Conservation (phyloP, 2,329 filamentous ascomycete genomes). For the Fusarium sp. region DNA sequence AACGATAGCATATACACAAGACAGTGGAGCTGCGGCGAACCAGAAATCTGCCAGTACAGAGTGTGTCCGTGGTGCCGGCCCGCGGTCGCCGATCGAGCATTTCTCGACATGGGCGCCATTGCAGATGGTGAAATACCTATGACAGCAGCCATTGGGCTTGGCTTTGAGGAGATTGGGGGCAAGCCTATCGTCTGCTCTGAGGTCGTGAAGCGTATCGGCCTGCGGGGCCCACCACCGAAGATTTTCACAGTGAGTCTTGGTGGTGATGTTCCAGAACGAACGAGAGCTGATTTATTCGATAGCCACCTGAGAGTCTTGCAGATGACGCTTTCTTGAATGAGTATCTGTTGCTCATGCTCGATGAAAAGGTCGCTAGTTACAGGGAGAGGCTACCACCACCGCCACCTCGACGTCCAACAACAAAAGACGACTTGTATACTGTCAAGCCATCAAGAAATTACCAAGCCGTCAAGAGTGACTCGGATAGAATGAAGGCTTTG, state of each 20-base stretch:
- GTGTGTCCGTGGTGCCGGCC: conserved; percentile 60
- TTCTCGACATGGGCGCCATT: conserved; percentile 59
- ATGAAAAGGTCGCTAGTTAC: conserved; percentile 41
- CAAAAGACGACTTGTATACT: background rate
- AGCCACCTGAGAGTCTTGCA: conserved; percentile 8
- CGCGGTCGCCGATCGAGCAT: conserved; percentile 53
- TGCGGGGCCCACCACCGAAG: conserved; percentile 44
- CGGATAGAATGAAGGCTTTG: background rate
- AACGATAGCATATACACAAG: conserved; percentile 39
- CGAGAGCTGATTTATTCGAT: conserved; percentile 9
- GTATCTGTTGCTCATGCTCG: conserved; percentile 41
- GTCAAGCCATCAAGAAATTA: background rate
- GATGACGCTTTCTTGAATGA: conserved; percentile 15
- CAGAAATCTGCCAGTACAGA: conserved; percentile 59
- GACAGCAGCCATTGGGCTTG: conserved; percentile 59
- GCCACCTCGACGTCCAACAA: background rate
- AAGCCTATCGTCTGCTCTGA: conserved; percentile 55
- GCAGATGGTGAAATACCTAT: conserved; percentile 59
- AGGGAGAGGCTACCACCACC: conserved; percentile 2
- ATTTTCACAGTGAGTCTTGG: conserved; percentile 42
- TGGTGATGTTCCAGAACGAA: background rate
- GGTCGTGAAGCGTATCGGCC: conserved; percentile 53
- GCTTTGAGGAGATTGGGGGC: conserved; percentile 56
- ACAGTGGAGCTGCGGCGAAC: conserved; percentile 51
- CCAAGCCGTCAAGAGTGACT: conserved; percentile 11